These are phyloP conservation scores for Coemansia sp. DNA, from an alignment of 192 early-diverging fungal genomes.

Conservation along the genomic window DNA sequence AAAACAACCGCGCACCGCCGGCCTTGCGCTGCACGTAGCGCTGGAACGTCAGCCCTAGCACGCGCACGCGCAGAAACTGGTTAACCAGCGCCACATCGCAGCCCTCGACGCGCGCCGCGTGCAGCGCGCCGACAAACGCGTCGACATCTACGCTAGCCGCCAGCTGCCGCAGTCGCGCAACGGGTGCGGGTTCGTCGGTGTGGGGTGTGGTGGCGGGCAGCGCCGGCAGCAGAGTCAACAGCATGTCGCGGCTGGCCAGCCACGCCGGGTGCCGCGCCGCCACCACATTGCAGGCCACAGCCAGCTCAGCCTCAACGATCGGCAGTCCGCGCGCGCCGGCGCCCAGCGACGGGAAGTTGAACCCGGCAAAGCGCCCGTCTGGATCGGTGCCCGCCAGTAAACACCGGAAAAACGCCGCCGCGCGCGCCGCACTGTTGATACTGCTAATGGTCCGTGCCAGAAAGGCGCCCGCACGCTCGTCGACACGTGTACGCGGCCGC, in stretches of 20 bases:
- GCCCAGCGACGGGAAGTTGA: slow-evolving; percentile 30
- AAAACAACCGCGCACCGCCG: slow-evolving; percentile 11
- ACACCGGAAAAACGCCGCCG: slow-evolving; percentile 28
- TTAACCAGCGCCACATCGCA: slow-evolving; percentile 38
- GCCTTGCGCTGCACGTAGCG: slow-evolving; percentile 34
- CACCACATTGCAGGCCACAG: slow-evolving; percentile 13
- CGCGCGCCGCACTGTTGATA: slow-evolving; percentile 22
- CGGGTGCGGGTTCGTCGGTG: slow-evolving; percentile 6
- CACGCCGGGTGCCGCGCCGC: slow-evolving; percentile 6
- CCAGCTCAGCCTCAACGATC: slow-evolving; percentile 22
- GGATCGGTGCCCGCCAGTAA: slow-evolving; percentile 35
- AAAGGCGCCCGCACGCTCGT: slow-evolving; percentile 18
- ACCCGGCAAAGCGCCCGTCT: slow-evolving; percentile 27
- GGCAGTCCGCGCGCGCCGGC: slow-evolving; percentile 15
- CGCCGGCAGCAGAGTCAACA: slow-evolving; percentile 31
- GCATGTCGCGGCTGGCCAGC: slow-evolving; percentile 23
- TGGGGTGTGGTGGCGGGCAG: slow-evolving; percentile 11
- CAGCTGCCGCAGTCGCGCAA: slow-evolving; percentile 13
- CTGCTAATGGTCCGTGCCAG: slow-evolving; percentile 5
- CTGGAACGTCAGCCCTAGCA: slow-evolving; percentile 42
- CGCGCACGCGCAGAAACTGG: slow-evolving; percentile 39
- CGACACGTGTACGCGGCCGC: slow-evolving; percentile 6
- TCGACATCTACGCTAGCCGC: slow-evolving; percentile 5
- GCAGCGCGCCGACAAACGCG: slow-evolving; percentile 16
- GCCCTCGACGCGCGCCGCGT: slow-evolving; percentile 16